Base-by-base conservation (phyloP, 2,329 filamentous ascomycete species). In the Xylariaceae sp. region DNA sequence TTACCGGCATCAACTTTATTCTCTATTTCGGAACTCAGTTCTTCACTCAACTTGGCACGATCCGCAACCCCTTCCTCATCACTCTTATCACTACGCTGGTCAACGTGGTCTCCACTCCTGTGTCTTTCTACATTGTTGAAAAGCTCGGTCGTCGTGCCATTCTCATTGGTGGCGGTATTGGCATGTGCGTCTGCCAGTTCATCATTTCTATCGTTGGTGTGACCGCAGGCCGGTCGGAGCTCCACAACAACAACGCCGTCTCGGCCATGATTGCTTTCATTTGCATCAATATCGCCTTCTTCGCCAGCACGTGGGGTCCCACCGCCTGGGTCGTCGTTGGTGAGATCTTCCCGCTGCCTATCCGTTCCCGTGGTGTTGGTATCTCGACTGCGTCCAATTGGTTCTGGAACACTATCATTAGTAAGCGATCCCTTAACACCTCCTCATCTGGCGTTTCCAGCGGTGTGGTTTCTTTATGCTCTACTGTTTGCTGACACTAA, bases 221-320 rank as follows among this genome's bases (percentile, higher is more conserved):
- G 41, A 76, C 74, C 16, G 71, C 74, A 39, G 75, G 73, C 42
- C 48, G 54, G 3, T 29, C 52, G 15, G 49, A 56, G 2, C 49
- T 64, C 29, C 47, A 72, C 61, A 71, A 78, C 56, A 26, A 54
- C 21, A 48, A 48, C 12, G 71, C 71, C n/a, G 65, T 70, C 39
- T 63, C 63, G 36, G 79, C 82, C 39, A 80, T 87, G 74, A 87
- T 90, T 61, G 81, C 85, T 50, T 88, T 89, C 74, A 89, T 88
- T 68, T 86, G 83, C 73, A 80, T 91, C 73, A 87, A 87, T 78
- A 89, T 91, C 72, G 84, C 87, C 75, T 88, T 86, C 80, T 91
- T 90, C 70, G 87, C 87, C 48, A 79, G 77, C 18, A 89, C 86
- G 48, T 91, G 87, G 87, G 87, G 87, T 40, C 87, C 87, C 1